These are phyloP conservation scores for Coemansia sp. DNA, from an alignment of 192 early-diverging fungal species.

Conservation along the genomic window DNA sequence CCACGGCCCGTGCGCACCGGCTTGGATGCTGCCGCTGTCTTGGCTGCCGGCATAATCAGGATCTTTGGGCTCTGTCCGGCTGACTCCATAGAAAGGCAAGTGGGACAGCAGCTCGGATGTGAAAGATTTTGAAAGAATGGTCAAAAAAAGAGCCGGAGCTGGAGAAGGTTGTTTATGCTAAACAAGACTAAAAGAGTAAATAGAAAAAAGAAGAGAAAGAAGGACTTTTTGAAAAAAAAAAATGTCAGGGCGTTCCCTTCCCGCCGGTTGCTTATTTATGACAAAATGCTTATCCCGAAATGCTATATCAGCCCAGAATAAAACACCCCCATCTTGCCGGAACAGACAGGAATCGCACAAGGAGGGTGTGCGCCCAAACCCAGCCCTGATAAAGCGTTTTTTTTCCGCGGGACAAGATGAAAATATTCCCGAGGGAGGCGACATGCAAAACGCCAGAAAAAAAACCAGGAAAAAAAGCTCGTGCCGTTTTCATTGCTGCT, in stretches of 20 bases:
- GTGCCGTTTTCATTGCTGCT: not conserved
- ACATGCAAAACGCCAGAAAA: too few relatives aligned
- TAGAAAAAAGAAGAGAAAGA: not conserved
- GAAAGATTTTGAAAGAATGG: not conserved
- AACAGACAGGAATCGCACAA: constrained; percentile 2
- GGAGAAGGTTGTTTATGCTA: too few relatives aligned
- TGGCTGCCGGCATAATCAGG: not conserved
- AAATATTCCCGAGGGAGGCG: too few relatives aligned
- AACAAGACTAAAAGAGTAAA: not conserved
- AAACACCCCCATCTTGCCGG: not conserved
- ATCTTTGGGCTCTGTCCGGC: constrained; percentile 1
- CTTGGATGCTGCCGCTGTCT: constrained; percentile 4
- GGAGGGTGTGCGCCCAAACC: too few relatives aligned
- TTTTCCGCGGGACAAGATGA: too few relatives aligned
- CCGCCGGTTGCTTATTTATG: not conserved
- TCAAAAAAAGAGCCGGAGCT: not conserved
- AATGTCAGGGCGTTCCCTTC: not conserved
- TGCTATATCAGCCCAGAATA: too few relatives aligned
- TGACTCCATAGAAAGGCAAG: not conserved
- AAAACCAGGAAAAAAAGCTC: not conserved
- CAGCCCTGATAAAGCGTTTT: not conserved
- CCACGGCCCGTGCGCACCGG: constrained; percentile 25
- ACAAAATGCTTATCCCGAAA: too few relatives aligned
- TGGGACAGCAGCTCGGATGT: too few relatives aligned
- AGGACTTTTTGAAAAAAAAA: not conserved